These are phyloP conservation scores for Leptographium radiaticola DNA, from an alignment of 2,329 filamentous ascomycete species.

Conservation along the genomic window DNA sequence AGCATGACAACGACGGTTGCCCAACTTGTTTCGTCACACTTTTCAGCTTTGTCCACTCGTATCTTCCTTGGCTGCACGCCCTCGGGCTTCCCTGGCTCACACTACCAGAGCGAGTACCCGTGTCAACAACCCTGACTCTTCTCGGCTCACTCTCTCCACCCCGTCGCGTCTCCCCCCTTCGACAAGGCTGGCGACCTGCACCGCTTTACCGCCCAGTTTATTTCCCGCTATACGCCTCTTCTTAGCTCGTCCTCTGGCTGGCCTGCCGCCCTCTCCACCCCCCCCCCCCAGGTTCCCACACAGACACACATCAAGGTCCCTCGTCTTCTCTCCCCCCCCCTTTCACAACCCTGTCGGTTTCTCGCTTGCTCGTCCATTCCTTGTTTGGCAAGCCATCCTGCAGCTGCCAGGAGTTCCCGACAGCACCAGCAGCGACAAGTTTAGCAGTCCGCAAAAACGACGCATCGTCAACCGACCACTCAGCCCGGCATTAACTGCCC, in stretches of 20 bases:
- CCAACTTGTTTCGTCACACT: neutral
- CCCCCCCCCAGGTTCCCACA: neutral
- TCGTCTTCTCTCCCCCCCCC: neutral
- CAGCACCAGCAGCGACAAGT: neutral
- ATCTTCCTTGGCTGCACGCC: neutral
- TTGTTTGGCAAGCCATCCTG: conserved; percentile 2
- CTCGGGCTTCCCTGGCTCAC: neutral
- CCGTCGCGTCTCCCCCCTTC: neutral
- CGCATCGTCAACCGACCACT: neutral
- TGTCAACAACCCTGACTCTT: no score
- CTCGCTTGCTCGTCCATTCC: conserved; percentile 1
- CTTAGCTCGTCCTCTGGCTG: neutral
- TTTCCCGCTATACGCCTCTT: neutral
- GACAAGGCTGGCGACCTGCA: neutral
- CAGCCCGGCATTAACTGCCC: neutral
- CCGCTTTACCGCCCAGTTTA: neutral
- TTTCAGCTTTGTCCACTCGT: neutral
- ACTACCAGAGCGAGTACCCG: no score
- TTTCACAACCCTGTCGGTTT: neutral
- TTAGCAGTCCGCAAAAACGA: neutral
- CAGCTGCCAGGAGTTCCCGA: conserved; percentile 4
- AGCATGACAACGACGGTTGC: neutral
- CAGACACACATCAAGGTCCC: neutral
- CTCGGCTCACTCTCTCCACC: neutral
- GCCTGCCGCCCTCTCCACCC: neutral